Evolutionary conservation across 345 rosid genomes (phyloP), one percentile per base, ranked within the genome.

Genomic region (Ceriops zippeliana): DNA sequence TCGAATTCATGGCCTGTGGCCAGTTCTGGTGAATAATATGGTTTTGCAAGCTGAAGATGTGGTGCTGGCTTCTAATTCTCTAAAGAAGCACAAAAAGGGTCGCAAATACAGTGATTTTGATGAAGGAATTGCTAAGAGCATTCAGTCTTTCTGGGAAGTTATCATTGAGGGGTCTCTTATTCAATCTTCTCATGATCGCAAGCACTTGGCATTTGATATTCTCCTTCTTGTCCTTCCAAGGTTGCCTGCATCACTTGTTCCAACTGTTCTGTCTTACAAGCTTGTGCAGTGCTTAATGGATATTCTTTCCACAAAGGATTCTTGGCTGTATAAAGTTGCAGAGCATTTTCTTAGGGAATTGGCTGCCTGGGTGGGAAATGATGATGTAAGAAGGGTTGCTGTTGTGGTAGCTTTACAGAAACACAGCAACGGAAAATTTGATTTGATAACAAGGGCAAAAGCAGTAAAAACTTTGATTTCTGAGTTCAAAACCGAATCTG

Each of bases 351-450:
- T 96, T 21, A 82, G 75, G 72, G 91, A 87, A 76, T 75, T 96
- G 34, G 70, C 79, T 26, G 83, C 77, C 70, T 92, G 96, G 96
- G 90, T 89, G 66, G 84, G 79, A 69, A 76, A 87, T 68, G 96
- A 95, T 69, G 98, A 90, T 80, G 83, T 89, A 70, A 76, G 83
- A 77, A 89, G 96, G 83, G 92, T 89, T 69, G 86, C 93, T 47
- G 87, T 90, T 69, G 84, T 86, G 59, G 84, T 90, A 72, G 89
- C 97, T 65, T 76, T 92, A 63, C 98, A 92, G 76, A 95, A 84
- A 74, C 93, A 96, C 80, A 90, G 96, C 78, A 91, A 79, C 76
- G 98, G 98, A 35, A 92, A 84, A 69, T 95, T 95, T 75, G 98
- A 95, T 76, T 73, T 73, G 65, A 68, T 85, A 34, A 84, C 99